Conservation (phyloP, 2,329 filamentous ascomycete species). For the Aspergillus arachidicola region DNA sequence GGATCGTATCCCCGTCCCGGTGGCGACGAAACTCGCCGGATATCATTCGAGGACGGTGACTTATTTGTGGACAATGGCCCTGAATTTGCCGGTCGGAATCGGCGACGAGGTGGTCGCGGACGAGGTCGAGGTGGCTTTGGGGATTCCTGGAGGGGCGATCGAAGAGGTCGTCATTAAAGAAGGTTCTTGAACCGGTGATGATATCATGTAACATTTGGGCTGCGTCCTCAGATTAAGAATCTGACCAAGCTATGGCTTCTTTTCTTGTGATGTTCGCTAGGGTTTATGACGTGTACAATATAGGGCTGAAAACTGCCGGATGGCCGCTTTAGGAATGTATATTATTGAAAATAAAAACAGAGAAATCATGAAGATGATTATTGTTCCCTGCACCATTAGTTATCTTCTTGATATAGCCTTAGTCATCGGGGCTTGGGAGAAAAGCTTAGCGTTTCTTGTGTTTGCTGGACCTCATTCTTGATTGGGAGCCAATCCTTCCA, state of each 20-base stretch:
- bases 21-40: constrained; percentile 65
- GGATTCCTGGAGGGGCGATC: constrained; percentile 21
- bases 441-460: constrained; percentile 19
- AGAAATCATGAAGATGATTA: too few species aligned
- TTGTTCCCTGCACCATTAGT: too few species aligned
- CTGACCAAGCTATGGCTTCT: background rate
- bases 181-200: background rate
- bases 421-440: constrained; percentile 13
- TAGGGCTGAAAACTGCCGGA: background rate
- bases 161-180: constrained; percentile 14
- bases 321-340: background rate
- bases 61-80: constrained; percentile 71
- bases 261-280: background rate
- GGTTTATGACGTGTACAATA: background rate
- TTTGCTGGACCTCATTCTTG: background rate
- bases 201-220: background rate
- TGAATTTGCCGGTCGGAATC: constrained; percentile 49
- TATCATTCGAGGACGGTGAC: constrained; percentile 70
- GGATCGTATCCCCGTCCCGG: constrained; percentile 40
- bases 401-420: background rate
- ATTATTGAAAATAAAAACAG: background rate
- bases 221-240: background rate
- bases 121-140: constrained; percentile 32
- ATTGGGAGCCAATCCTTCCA: background rate
- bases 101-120: constrained; percentile 38